Conservation (phyloP, 305 asterid species). For the Plantago lanceolata region DNA sequence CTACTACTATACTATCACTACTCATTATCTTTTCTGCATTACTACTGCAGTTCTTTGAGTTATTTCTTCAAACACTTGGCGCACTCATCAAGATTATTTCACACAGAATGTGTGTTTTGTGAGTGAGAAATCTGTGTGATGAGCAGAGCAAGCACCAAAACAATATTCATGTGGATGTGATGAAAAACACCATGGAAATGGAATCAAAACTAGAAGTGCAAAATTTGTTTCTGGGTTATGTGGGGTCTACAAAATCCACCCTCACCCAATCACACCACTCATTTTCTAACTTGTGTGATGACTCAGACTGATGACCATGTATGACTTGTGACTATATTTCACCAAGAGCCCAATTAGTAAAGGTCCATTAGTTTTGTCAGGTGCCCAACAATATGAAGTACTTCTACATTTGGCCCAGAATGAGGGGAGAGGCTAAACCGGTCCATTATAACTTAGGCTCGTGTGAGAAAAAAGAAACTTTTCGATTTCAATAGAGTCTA, state of each 20-base stretch:
- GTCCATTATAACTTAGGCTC: too few species aligned
- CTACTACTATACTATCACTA: background rate
- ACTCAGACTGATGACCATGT: background rate
- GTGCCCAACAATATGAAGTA: too few species aligned
- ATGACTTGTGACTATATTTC: too few species aligned
- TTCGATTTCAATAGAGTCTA: too few species aligned
- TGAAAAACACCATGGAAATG: conserved; percentile 23
- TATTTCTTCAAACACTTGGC: conserved; percentile 12
- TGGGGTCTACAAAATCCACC: conserved; percentile 50
- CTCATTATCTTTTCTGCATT: conserved; percentile 49
- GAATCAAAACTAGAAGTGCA: conserved; percentile 20
- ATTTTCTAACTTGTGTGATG: background rate
- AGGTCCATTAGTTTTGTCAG: background rate
- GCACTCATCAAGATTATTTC: background rate
- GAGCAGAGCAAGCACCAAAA: conserved; percentile 16
- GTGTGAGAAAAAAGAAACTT: too few species aligned
- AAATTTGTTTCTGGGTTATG: conserved; percentile 26
- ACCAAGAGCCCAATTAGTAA: too few species aligned
- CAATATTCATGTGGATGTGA: conserved; percentile 40
- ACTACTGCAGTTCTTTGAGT: background rate
- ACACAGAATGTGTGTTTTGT: conserved; percentile 15
- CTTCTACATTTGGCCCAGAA: too few species aligned
- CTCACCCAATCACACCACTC: conserved; percentile 33
- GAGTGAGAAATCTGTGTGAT: conserved; percentile 22
- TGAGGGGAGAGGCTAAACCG: too few species aligned